Evolutionary conservation across 2,329 filamentous ascomycete species (phyloP), one percentile per base, ranked within the genome.

Genomic region (Penicillium hesseltinei): DNA sequence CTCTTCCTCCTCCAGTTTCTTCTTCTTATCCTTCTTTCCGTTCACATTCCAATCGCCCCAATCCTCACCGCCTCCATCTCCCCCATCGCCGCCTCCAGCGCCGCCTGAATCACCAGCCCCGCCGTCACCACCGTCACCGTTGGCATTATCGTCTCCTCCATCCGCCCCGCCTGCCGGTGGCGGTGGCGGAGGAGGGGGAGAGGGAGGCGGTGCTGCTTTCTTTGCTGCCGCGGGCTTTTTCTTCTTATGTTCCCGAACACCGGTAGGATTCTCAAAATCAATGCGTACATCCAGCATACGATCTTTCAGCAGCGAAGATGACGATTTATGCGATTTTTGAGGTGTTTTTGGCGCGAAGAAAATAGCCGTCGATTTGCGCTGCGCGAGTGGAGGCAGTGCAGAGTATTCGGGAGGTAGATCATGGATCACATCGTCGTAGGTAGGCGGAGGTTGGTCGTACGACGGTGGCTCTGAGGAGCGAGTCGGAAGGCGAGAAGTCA

Each of bases 31-130:
- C 61, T 68, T 69, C 17, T 62, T 66, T 31, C 67, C 60, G 19
- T 62, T 65, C 23, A 64, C 64, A 60, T 71, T 71, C 77, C 76
- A 78, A 17, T 70, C 73, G 42, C 72, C 71, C 56, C 78, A 77
- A 33, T 74, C 74, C 31, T 75, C 73, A 44, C 75, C 73, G 11
- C 72, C 31, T 6, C 31, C 75, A 40, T 52, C 50, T 15, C 74
- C 73, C 21, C 66, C 66, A 13, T 71, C 71, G 43, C 62, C 70
- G 53, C 65, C 72, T 49, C 69, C 69, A 35, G 59, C 71, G 35
- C 58, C 70, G 27, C 61, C 70, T 33, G 61, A 65, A 47, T 62
- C 71, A 21, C 66, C 74, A 15, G 63, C 70, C 11, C 65, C 72
- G 58, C 66, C 67, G 11, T 64, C 72, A 46, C 68, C 73, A 19